Evolutionary conservation across 495 filamentous ascomycete genomes (phyloP), one percentile per base, ranked within the genome.

Genomic region (Parachaetomium inaequale): DNA sequence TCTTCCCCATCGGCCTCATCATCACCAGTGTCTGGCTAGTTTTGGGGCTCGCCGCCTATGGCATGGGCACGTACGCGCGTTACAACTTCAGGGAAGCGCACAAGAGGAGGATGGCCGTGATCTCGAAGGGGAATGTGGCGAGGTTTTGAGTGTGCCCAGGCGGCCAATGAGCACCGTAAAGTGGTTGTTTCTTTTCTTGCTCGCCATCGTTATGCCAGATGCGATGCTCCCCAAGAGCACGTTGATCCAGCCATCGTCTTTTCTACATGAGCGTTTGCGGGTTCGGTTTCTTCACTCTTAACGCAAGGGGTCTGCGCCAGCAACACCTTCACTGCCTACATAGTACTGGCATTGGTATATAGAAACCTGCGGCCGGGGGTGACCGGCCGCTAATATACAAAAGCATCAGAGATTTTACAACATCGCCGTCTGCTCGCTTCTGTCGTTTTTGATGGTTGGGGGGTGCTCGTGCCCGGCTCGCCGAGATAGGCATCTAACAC

Each of bases 1-100:
- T 88, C 54, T 87, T 88, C 72, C 89, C 89, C 1, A 74, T 85
- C 21, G 88, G 89, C 10, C 72, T 88, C 8, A 74, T 90, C 64
- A 76, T 92, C 58, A 90, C 84, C 11, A 75, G 81, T 47, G 66
- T 81, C 23, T 93, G 90, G 85, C 67, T 82, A 0, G 58, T 81
- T 0, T 34, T 88, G 2, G 83, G 85, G 21, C 40, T 85, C 26
- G 68, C 67, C 0, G 81, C 80, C 31, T 84, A 89, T 53, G 85
- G 77, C 3, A 83, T 77, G 43, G 89, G 89, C 43, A 88, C 84
- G 0, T 70, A 86, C 40, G 81, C 80, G 58, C 77, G 88, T 42
- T 84, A 87, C 54, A 81, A 82, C 70, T 89, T 86, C 70, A 67
- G 86, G 36, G 83, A 88, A 25, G 74, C 81, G 53, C 90, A 87